Percentiles rank a stretch among this genome's conserved stretches.
Conservation (phyloP, 108 stramenopile genomes). For the Thalassiosira profunda region DNA sequence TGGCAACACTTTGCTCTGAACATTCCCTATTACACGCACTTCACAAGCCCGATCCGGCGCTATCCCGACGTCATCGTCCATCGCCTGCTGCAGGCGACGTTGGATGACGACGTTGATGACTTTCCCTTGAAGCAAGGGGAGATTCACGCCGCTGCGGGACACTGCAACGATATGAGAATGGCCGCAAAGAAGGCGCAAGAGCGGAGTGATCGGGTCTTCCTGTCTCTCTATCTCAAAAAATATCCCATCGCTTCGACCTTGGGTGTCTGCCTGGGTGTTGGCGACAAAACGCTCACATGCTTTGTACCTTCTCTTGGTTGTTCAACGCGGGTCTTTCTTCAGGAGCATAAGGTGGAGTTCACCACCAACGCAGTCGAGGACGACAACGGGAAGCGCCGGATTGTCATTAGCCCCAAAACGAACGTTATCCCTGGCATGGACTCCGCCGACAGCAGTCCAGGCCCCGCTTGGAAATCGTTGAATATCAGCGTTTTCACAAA, state of each 20-base stretch:
- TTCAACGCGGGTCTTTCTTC: constrained; percentile 65
- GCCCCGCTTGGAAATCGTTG: constrained; percentile 22
- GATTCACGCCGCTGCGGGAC: constrained; percentile 59
- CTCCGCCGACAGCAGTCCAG: constrained; percentile 31
- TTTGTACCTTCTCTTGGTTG: constrained; percentile 81
- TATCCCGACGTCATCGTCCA: constrained; percentile 97
- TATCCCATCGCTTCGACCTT: constrained; percentile 65
- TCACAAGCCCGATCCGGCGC: constrained; percentile 95
- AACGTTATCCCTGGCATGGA: constrained; percentile 29
- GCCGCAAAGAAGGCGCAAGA: constrained; percentile 93
- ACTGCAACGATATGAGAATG: constrained; percentile 92
- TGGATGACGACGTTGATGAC: constrained; percentile 77
- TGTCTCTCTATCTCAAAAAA: constrained; percentile 77
- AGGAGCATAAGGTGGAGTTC: constrained; percentile 78
- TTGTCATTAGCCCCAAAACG: constrained; percentile 51
- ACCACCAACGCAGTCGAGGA: constrained; percentile 45
- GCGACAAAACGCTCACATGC: constrained; percentile 84
- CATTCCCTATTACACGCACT: constrained; percentile 99
- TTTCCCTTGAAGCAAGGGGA: constrained; percentile 56
- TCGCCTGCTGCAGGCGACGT: constrained; percentile 89
- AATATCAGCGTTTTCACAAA: constrained; percentile 77
- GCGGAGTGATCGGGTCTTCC: constrained; percentile 84
- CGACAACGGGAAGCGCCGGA: constrained; percentile 33
- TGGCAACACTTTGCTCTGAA: constrained; percentile 96
- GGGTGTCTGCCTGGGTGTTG: constrained; percentile 80